phyloP scores from a whole-genome alignment of 306 rosid species.

The Vicia faba region DNA sequence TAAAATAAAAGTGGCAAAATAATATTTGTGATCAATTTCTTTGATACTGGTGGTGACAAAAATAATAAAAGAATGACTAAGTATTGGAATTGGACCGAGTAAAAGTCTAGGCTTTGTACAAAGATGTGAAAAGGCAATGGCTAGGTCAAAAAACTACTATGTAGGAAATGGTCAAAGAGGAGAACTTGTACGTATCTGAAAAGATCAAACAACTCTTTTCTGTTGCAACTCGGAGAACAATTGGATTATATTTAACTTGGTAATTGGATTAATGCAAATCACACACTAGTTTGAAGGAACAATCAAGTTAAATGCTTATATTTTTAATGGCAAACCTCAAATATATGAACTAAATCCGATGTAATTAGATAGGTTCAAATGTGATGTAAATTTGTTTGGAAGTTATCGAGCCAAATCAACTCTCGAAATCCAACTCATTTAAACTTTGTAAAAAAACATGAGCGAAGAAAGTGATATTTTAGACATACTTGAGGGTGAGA shows the following conservation, averaged over 20 bases:
- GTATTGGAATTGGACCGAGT: not conserved
- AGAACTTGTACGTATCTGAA: slow-evolving; percentile 17
- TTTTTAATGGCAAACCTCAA: no score
- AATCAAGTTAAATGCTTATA: no score
- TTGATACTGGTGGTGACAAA: slow-evolving; percentile 25
- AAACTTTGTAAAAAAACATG: not conserved
- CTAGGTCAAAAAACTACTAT: not conserved
- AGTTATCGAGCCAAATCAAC: no score
- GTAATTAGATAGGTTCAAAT: no score
- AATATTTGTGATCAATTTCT: not conserved
- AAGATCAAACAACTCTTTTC: slow-evolving; percentile 28
- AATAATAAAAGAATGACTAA: slow-evolving; percentile 9
- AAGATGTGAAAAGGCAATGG: slow-evolving; percentile 22
- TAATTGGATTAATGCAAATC: not conserved
- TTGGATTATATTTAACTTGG: not conserved
- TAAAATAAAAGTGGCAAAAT: not conserved
- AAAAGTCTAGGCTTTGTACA: not conserved
- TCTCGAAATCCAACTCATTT: no score
- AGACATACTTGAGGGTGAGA: slow-evolving; percentile 27
- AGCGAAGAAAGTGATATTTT: not conserved
- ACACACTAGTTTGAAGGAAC: not conserved
- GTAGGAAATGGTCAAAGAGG: slow-evolving; percentile 22
- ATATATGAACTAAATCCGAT: no score
- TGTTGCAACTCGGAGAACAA: not conserved
- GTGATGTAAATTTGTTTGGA: no score